Percentiles rank a stretch among this genome's conserved stretches.
Evolutionary conservation across 768 basidiomycete species (phyloP).

Genomic region (Suillus occidentalis): DNA sequence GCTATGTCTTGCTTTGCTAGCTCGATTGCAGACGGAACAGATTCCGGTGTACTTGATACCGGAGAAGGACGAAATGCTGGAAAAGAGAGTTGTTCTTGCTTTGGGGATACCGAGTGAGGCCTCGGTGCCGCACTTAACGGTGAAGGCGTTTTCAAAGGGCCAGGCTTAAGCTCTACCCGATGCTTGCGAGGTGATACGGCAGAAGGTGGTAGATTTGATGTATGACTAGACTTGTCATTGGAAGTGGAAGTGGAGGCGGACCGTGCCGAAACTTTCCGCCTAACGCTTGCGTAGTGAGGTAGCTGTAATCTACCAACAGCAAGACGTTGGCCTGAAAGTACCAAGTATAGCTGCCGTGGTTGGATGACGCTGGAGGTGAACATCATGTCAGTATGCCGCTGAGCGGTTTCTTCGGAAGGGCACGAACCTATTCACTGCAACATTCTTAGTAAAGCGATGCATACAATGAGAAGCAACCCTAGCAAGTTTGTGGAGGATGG

Average conservation of each 20-base stretch:
- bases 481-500: not conserved
- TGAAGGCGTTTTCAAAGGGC: slow-evolving; percentile 50
- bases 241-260: slow-evolving; percentile 27
- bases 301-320: slow-evolving; percentile 10
- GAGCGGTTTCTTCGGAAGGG: not conserved
- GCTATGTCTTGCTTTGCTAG: slow-evolving; percentile 60
- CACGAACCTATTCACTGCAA: slow-evolving; percentile 38
- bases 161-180: slow-evolving; percentile 64
- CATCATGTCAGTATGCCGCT: not conserved
- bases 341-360: not conserved
- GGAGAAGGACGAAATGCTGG: slow-evolving; percentile 25
- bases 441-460: slow-evolving; percentile 41
- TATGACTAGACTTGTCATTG: slow-evolving; percentile 15
- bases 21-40: slow-evolving; percentile 39
- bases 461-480: slow-evolving; percentile 31
- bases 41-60: slow-evolving; percentile 15
- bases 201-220: slow-evolving; percentile 27
- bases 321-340: slow-evolving; percentile 6
- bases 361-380: not conserved
- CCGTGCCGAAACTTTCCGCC: not conserved
- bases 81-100: slow-evolving; percentile 26
- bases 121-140: slow-evolving; percentile 21
- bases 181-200: slow-evolving; percentile 30
- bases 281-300: not conserved
- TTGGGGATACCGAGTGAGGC: slow-evolving; percentile 26